Evolutionary conservation across 305 asterid species (phyloP).

Genomic region (Fraxinus dipetala): DNA sequence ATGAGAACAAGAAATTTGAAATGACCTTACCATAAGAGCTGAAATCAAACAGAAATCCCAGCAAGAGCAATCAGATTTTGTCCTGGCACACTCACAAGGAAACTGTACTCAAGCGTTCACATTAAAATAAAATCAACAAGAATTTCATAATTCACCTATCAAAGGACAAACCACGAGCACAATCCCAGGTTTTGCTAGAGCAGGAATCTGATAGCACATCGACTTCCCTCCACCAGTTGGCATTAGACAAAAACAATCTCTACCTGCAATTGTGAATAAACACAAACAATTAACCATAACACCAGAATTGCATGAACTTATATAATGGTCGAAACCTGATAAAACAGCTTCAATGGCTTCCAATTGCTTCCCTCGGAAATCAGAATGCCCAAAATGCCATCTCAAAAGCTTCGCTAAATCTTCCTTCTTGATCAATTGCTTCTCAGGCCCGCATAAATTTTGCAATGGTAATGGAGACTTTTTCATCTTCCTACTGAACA

Average conservation of each 20-base stretch:
- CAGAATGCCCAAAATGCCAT: slow-evolving; percentile 93
- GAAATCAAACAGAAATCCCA: slow-evolving; percentile 32
- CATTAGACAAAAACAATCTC: slow-evolving; percentile 95
- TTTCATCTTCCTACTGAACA: slow-evolving; percentile 49
- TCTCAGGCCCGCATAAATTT: slow-evolving; percentile 50
- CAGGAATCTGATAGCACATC: slow-evolving; percentile 89
- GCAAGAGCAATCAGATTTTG: slow-evolving; percentile 26
- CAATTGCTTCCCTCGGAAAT: slow-evolving; percentile 80
- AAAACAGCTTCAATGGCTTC: slow-evolving; percentile 93
- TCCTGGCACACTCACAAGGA: slow-evolving; percentile 50
- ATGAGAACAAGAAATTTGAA: slow-evolving; percentile 2
- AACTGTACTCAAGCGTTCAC: slow-evolving; percentile 46
- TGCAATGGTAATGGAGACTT: slow-evolving; percentile 67
- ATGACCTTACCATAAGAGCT: slow-evolving; percentile 81
- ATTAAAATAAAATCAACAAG: slow-evolving; percentile 20
- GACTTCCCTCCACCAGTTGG: slow-evolving; percentile 99
- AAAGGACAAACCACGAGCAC: slow-evolving; percentile 95
- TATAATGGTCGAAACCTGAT: slow-evolving; percentile 52
- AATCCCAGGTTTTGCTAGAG: slow-evolving; percentile 81
- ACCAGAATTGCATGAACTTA: neutral
- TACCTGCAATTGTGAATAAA: slow-evolving; percentile 42
- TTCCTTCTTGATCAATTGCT: slow-evolving; percentile 61
- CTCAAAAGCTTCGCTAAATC: slow-evolving; percentile 79
- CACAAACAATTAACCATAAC: neutral
- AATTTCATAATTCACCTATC: slow-evolving; percentile 64